Percentiles rank a stretch among this genome's conserved stretches.
Conservation (phyloP, 345 rosid species). For the Excoecaria agallocha region DNA sequence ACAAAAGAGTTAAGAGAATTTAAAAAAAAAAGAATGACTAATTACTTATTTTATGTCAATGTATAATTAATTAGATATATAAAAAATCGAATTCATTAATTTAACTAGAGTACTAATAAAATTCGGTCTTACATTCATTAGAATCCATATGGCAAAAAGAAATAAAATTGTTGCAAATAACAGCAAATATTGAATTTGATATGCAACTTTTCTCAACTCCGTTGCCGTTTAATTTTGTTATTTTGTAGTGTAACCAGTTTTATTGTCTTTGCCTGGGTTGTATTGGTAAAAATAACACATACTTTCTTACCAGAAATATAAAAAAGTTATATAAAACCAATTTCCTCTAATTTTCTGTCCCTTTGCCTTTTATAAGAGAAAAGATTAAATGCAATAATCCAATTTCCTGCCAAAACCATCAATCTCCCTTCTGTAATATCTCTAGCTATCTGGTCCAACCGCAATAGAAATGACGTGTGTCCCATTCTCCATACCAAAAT, state of each 20-base stretch:
- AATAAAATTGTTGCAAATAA: neutral
- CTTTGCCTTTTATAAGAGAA: neutral
- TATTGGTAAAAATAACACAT: neutral
- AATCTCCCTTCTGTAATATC: no score
- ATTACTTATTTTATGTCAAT: no score
- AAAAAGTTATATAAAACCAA: neutral
- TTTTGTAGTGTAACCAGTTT: neutral
- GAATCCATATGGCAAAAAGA: no score
- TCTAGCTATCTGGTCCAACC: neutral
- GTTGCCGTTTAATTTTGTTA: neutral
- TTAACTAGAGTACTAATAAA: no score
- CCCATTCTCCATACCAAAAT: neutral
- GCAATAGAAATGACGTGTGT: no score
- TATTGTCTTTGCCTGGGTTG: slow-evolving; percentile 2
- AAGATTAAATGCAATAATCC: neutral
- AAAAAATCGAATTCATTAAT: no score
- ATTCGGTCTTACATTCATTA: no score
- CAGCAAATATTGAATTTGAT: neutral
- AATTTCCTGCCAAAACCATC: neutral
- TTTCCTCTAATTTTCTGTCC: neutral
- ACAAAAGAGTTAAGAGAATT: no score
- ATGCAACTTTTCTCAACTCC: neutral
- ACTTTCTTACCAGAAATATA: neutral
- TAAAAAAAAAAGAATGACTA: no score
- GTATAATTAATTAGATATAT: no score